Percentiles rank a stretch among this genome's conserved stretches.
These are phyloP conservation scores for Plasmodium vivax DNA, from an alignment of 169 alveolate genomes.

Conservation along the genomic window DNA sequence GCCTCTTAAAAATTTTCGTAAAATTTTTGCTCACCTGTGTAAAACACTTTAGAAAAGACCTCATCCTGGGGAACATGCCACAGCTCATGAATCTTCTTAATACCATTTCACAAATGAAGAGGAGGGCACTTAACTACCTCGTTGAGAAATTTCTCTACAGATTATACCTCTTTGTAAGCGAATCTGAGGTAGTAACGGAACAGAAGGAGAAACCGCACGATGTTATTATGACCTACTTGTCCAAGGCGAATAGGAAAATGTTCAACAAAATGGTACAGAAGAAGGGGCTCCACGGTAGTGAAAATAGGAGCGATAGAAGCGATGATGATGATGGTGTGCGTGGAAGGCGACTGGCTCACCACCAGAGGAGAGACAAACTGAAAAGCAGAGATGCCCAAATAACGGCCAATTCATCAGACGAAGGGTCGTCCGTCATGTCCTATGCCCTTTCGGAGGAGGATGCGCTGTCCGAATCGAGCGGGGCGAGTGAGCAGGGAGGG, in stretches of 20 bases:
- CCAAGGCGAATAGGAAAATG: not conserved
- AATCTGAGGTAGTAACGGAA: not conserved
- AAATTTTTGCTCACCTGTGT: constrained; percentile 46
- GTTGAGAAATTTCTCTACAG: constrained; percentile 27
- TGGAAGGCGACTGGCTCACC: not conserved
- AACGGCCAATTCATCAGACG: not conserved
- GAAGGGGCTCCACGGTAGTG: not conserved
- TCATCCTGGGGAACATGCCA: constrained; percentile 12
- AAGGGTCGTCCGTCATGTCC: constrained; percentile 2
- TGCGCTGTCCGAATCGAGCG: not conserved
- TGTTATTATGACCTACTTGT: not conserved
- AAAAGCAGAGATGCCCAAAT: not conserved
- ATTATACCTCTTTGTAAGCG: constrained; percentile 7
- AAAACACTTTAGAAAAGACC: constrained; percentile 7
- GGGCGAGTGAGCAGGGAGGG: not conserved
- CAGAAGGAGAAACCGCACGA: not conserved
- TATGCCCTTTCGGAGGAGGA: not conserved
- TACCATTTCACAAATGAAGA: constrained; percentile 1
- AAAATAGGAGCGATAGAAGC: not conserved
- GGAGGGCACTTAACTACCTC: not conserved
- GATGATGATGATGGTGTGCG: not conserved
- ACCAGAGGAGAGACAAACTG: not conserved
- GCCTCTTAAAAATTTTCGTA: constrained; percentile 14
- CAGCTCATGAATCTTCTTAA: constrained; percentile 37
- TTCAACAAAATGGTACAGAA: not conserved